Base-by-base conservation (phyloP, 2,329 filamentous ascomycete genomes). In the Berkeleyomyces basicola region DNA sequence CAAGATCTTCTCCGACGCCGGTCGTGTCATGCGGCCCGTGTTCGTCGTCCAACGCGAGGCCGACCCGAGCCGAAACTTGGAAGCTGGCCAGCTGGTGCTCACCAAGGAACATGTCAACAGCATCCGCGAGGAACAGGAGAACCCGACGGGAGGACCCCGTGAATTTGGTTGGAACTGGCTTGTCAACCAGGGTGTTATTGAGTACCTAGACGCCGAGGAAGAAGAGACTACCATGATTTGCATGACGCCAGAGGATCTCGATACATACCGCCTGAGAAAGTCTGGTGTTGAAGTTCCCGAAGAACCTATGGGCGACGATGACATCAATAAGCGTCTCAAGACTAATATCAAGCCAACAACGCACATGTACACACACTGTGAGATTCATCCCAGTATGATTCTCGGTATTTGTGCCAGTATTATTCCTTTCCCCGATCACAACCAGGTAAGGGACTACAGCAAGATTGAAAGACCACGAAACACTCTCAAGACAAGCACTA, bases 331-430 rank as follows among this genome's bases (percentile, higher is more conserved):
- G 71, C 86, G 93, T 69, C 82, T 99, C 68, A 93, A 93, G 74
- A 91, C 90, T 0, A 86, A 86, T 70, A 83, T 93, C 49, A 96
- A 95, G 70, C 85, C 88, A 31, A 87, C 86, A 4, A 90, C 92
- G 14, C 88, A 95, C 74, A 90, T 87, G 70, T 97, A 92, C 79
- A 99, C 93, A 0, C 95, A 99, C 73, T 99, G 95, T 74, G 93
- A 99, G 76, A 97, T 99, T 72, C 95, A 99, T 70, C 95, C 93
- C 23, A 96, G 90, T 74, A 99, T 99, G 93, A 93, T 99, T 73
- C 77, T 99, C 62, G 93, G 93, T 71, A 95, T 99, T 67, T 99
- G 95, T 72, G 93, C 93, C 69, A 96, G 91, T 76, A 99, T 99
- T 74, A 99, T 99, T 78, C 93, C 93, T 0, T 99, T 99, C 83